Base-by-base conservation (phyloP, 129 eudicot species). In the Calendula officinalis region DNA sequence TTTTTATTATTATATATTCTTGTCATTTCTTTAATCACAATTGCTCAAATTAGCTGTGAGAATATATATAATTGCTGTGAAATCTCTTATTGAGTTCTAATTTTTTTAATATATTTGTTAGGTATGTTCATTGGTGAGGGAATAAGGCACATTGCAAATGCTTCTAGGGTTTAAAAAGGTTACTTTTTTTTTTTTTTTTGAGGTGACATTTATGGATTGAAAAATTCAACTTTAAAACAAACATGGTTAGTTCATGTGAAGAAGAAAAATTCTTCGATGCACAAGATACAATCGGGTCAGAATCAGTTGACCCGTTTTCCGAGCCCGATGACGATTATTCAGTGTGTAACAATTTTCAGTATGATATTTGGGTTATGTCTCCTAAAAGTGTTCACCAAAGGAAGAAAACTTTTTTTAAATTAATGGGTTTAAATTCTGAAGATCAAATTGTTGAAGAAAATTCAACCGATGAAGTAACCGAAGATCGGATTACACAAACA, bases 211-310 rank as follows among this genome's bases (percentile, higher is more conserved):
- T 76, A 94, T 94, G 99, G 95, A 82, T 72, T 94, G 87, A 85
- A 61, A 56, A 22, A 22, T 22, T 71, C 5, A 6, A 38, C 33
- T 34, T 51, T 78, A 74, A 40, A 69, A 79, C 52, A 76, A 57
- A 10, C 30, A 86, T 88, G 99, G 82, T 67, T 69, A 77, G 79
- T 78, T 78, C 75, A 61, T 54, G 47, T 43, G 83, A 86, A 11
- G 89, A 76, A 1, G 91, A 81, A 65, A 84, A 75, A 32, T 88
- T 77, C 54, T 89, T 82, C 60, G 99, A 94, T 72, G 97, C 97
- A 43, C 75, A 15, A 30, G 96, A 92, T 59, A 78, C 64, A 77
- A 73, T 86, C 62, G 67, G 40, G 9, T 86, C 66, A 70, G 49
- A 22, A 32, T 71, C 70, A 33, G 51, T 61, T 4, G 56, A 51